phyloP scores from a whole-genome alignment of 495 filamentous ascomycete species.

The Oidiodendron maius region DNA sequence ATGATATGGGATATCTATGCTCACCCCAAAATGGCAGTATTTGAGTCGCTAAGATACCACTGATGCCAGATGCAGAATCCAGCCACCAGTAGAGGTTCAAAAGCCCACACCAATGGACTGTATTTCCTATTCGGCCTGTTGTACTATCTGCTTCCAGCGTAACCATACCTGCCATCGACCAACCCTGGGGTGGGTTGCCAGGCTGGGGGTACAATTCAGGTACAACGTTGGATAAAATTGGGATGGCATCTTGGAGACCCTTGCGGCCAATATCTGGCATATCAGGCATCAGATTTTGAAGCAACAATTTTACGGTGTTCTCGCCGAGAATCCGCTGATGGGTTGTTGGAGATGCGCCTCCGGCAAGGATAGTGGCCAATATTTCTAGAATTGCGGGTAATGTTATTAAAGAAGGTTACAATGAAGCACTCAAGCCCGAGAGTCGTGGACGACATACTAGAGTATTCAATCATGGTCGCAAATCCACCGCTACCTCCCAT shows the following conservation, averaged over 20 bases:
- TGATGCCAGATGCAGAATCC: constrained; percentile 50
- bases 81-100: constrained; percentile 54
- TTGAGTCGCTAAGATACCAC: constrained; percentile 47
- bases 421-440: no score
- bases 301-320: constrained; percentile 49
- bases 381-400: constrained; percentile 23
- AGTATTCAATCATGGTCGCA: no score
- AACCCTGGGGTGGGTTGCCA: constrained; percentile 45
- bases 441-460: constrained; percentile 44
- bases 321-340: constrained; percentile 34
- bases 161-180: constrained; percentile 52
- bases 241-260: constrained; percentile 25
- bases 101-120: constrained; percentile 49
- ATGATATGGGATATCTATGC: no score
- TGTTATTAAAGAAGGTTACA: background rate
- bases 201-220: constrained; percentile 15
- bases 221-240: background rate
- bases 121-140: constrained; percentile 41
- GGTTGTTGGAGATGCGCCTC: constrained; percentile 30
- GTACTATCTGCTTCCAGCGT: constrained; percentile 37
- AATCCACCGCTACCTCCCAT: no score
- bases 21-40: constrained; percentile 46
- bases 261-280: constrained; percentile 45
- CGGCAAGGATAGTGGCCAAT: background rate
- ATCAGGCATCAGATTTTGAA: constrained; percentile 55